Conservation (phyloP, 2,329 filamentous ascomycete genomes). For the Chlorencoelia australis region DNA sequence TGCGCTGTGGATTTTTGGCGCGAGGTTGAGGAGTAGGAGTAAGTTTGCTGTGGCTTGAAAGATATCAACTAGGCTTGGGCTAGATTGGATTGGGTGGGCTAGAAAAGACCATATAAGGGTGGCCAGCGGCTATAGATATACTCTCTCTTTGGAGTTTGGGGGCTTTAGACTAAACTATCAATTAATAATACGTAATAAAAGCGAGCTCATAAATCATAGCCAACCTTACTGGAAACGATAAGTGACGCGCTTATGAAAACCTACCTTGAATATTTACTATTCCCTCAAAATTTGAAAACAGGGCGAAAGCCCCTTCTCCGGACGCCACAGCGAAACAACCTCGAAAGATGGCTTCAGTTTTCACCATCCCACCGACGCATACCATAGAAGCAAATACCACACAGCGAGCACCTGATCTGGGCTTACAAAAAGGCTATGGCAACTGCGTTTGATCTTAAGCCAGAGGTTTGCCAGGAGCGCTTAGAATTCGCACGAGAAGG, state of each 20-base stretch:
- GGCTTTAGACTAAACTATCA: too few species aligned
- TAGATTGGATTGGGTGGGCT: too few species aligned
- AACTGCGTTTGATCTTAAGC: neutral
- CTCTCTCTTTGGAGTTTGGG: too few species aligned
- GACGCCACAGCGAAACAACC: neutral
- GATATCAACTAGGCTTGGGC: too few species aligned
- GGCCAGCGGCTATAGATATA: too few species aligned
- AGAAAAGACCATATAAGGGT: too few species aligned
- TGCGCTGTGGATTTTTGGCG: slow-evolving; percentile 17
- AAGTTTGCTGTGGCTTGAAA: too few species aligned
- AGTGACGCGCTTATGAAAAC: too few species aligned
- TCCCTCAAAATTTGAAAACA: neutral
- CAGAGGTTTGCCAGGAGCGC: neutral
- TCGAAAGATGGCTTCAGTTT: neutral
- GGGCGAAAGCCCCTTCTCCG: neutral
- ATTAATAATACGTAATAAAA: too few species aligned
- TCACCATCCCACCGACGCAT: neutral
- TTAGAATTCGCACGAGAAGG: neutral
- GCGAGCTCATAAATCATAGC: too few species aligned
- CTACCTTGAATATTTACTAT: too few species aligned
- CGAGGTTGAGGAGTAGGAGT: slow-evolving; percentile 18
- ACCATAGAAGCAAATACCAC: neutral
- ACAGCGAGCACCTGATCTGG: neutral
- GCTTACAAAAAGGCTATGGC: neutral
- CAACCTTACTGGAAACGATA: too few species aligned